phyloP scores from a whole-genome alignment of 75 land plant species.

The Picea glauca region DNA sequence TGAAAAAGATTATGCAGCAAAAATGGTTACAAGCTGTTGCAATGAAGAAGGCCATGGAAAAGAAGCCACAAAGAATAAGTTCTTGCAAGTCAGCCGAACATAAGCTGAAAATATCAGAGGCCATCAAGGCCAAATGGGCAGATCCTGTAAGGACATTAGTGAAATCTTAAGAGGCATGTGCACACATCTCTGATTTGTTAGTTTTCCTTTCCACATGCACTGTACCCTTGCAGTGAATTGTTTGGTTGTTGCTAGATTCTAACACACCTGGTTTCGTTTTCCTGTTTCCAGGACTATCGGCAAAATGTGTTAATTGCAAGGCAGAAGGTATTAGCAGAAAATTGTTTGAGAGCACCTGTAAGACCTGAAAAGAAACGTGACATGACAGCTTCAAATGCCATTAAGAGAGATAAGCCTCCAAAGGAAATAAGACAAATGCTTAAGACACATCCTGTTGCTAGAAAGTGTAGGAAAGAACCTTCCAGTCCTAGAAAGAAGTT shows the following conservation, averaged over 20 bases:
- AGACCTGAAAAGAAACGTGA: conserved; percentile 23
- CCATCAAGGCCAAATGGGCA: conserved; percentile 91
- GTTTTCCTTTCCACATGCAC: neutral
- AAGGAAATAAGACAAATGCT: neutral
- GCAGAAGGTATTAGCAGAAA: conserved; percentile 13
- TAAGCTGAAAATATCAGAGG: conserved; percentile 60
- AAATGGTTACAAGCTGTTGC: conserved; percentile 51
- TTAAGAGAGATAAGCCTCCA: conserved; percentile 8
- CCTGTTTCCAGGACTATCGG: conserved; percentile 61
- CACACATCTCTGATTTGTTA: neutral
- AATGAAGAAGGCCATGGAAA: conserved; percentile 26
- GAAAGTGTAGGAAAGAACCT: conserved; percentile 5
- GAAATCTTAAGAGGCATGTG: conserved; percentile 9
- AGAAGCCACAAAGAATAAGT: conserved; percentile 28
- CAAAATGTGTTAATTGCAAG: conserved; percentile 36
- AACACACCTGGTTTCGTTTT: neutral
- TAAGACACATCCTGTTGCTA: neutral
- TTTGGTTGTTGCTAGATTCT: conserved; percentile 4
- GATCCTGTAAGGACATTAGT: conserved; percentile 60
- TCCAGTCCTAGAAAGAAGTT: conserved; percentile 16
- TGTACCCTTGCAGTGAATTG: neutral
- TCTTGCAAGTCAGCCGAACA: conserved; percentile 60
- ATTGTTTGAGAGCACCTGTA: conserved; percentile 34
- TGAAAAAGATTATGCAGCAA: conserved; percentile 34
- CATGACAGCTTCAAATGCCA: neutral